Evolutionary conservation across 2,329 filamentous ascomycete species (phyloP).

Genomic region (Ciborinia camelliae): DNA sequence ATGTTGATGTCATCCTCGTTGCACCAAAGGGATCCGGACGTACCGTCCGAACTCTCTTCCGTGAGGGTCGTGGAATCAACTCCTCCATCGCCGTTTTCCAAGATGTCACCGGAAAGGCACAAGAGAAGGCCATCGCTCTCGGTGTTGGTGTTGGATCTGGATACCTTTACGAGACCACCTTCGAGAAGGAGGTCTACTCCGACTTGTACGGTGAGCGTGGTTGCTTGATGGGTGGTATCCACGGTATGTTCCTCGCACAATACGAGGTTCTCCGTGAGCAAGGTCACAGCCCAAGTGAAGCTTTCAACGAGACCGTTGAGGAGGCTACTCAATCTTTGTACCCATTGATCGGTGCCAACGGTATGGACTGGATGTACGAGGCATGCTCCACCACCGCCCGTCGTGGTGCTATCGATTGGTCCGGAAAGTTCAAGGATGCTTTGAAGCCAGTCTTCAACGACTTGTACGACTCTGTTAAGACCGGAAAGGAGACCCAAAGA

Average conservation of each 20-base stretch:
- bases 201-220: constrained; percentile 99
- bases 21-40: constrained; percentile 98
- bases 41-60: constrained; percentile 97
- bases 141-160: constrained; percentile 96
- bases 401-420: constrained; percentile 99
- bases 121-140: constrained; percentile 96
- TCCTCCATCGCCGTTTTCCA: constrained; percentile 98
- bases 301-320: constrained; percentile 99
- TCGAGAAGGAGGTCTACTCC: constrained; percentile 99
- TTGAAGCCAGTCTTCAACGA: constrained; percentile 98
- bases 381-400: constrained; percentile 98
- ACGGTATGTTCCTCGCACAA: constrained; percentile 99
- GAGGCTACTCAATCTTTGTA: constrained; percentile 98
- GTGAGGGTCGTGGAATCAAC: constrained; percentile 99
- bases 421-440: constrained; percentile 91
- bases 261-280: constrained; percentile 99
- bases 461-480: constrained; percentile 88
- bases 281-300: constrained; percentile 95
- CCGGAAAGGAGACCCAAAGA: constrained; percentile 91
- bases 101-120: constrained; percentile 94
- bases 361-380: constrained; percentile 99
- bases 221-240: constrained; percentile 99
- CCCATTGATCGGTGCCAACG: constrained; percentile 93
- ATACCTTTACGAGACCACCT: constrained; percentile 99
- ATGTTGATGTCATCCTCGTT: constrained; percentile 99